Base-by-base conservation (phyloP, 2,329 filamentous ascomycete species). In the Hypoxylon sp. region DNA sequence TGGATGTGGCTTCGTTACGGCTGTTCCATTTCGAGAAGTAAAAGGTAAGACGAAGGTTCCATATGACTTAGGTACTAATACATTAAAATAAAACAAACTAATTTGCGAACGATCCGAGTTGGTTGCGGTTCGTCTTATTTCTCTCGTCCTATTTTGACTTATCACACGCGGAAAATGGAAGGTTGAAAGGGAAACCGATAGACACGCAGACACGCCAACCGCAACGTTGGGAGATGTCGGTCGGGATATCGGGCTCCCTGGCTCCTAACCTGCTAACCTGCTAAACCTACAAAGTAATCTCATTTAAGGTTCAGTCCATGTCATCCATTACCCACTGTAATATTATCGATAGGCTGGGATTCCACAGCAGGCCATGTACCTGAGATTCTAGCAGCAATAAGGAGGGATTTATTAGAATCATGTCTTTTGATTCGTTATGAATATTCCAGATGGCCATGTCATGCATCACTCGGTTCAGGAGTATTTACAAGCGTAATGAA, bases 21-120 rank as follows among this genome's bases (percentile, higher is more conserved):
- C 42, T 58, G 42, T 58, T 55, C 55, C 55, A 58, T 58, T 51
- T 51, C 51, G 43, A 51, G 21, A 3, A 40, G 29, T 13, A 32
- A 7, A 29, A 23, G n/a, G n/a, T n/a, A n/a, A n/a, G n/a, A n/a
- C n/a, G n/a, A n/a, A n/a, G n/a, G n/a, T n/a, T n/a, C n/a, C n/a
- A n/a, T n/a, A n/a, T n/a, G n/a, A n/a, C n/a, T n/a, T 19, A 35
- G 38, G 31, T 59, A 53, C 23, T 47, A 40, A 52, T 59, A 59
- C 49, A 59, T 29, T 36, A 38, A 45, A 51, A n/a, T n/a, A n/a
- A n/a, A n/a, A n/a, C n/a, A 23, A 42, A 35, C 23, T 51, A 36
- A 50, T 52, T 50, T n/a, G 44, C 35, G 31, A 44, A 44, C 40
- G 47, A 55, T 17, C n/a, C 15, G 47, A 41, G 16, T 38, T 26